These are phyloP conservation scores for Aegle marmelos DNA, from an alignment of 345 rosid species.

Conservation along the genomic window DNA sequence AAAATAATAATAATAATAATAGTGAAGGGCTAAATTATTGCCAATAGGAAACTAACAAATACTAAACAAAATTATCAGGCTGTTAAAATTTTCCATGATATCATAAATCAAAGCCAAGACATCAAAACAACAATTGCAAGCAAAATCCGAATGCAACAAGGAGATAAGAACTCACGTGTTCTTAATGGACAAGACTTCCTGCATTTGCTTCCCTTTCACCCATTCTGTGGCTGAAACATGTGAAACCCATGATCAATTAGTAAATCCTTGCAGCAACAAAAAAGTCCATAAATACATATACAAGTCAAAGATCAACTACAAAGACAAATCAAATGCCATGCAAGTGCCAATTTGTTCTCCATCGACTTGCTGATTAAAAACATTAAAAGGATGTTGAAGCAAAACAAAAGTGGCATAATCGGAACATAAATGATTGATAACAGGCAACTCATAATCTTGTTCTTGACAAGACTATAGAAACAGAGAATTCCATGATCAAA, in stretches of 20 bases:
- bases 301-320: background rate
- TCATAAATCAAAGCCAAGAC: background rate
- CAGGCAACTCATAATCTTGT: background rate
- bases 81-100: background rate
- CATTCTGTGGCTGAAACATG: slow-evolving; percentile 79
- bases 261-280: background rate
- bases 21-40: background rate
- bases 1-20: background rate
- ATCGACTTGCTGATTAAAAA: background rate
- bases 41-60: background rate
- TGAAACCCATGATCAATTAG: background rate
- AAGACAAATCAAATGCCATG: background rate
- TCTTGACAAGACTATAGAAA: background rate
- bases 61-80: background rate
- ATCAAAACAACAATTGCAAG: background rate
- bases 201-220: slow-evolving; percentile 97
- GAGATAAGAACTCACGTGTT: slow-evolving; percentile 64
- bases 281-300: background rate
- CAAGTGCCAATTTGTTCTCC: background rate
- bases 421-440: too few relatives aligned
- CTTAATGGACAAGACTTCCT: slow-evolving; percentile 82
- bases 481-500: background rate
- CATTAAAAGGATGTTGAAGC: background rate
- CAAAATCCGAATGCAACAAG: background rate
- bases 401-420: background rate